Percentiles rank a stretch among this genome's conserved stretches.
phyloP scores from a whole-genome alignment of 805 yeast genomes.

The Lipomyces japonicus region DNA sequence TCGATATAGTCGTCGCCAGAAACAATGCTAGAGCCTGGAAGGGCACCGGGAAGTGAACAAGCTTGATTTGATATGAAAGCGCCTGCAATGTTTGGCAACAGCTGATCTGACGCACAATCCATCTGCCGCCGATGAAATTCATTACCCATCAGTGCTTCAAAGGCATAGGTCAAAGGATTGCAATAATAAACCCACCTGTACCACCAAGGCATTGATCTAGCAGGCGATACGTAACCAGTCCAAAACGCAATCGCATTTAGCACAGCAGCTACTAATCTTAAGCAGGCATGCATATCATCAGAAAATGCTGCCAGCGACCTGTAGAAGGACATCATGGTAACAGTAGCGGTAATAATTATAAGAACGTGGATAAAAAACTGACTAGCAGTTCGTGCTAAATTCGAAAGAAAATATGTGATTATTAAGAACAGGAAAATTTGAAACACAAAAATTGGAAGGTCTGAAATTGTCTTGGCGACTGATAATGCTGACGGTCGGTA shows the following conservation, averaged over 20 bases:
- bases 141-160: slow-evolving; percentile 60
- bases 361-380: slow-evolving; percentile 48
- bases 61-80: slow-evolving; percentile 42
- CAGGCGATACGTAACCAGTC: slow-evolving; percentile 52
- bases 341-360: slow-evolving; percentile 43
- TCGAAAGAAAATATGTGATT: slow-evolving; percentile 52
- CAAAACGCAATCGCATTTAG: slow-evolving; percentile 43
- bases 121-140: slow-evolving; percentile 60
- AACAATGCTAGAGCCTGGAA: slow-evolving; percentile 51
- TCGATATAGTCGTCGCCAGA: slow-evolving; percentile 57
- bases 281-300: slow-evolving; percentile 39
- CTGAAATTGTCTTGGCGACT: slow-evolving; percentile 57
- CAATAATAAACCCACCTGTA: slow-evolving; percentile 61
- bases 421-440: slow-evolving; percentile 48
- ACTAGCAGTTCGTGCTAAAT: slow-evolving; percentile 52
- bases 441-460: slow-evolving; percentile 50
- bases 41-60: slow-evolving; percentile 61
- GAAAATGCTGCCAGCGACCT: slow-evolving; percentile 41
- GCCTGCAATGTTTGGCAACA: slow-evolving; percentile 58
- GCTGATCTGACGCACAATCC: slow-evolving; percentile 44
- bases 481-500: slow-evolving; percentile 66
- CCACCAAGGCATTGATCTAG: slow-evolving; percentile 64
- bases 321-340: slow-evolving; percentile 47
- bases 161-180: slow-evolving; percentile 55
- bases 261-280: slow-evolving; percentile 45